Base-by-base conservation (phyloP, 345 rosid species). In the Eucalyptus polybractea region DNA sequence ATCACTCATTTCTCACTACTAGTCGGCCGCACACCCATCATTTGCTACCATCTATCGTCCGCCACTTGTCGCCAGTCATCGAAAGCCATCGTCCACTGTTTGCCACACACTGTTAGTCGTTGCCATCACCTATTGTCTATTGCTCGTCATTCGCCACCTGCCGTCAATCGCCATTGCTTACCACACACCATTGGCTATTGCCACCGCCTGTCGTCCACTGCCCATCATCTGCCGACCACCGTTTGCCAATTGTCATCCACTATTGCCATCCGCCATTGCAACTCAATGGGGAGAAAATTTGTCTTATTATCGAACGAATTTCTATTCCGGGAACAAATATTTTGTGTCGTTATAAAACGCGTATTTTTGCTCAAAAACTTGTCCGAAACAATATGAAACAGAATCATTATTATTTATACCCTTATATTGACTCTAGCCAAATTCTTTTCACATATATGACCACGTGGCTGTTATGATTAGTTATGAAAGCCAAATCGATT, bases 61-160 rank as follows among this genome's bases (percentile, higher is more conserved):
- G 5, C 24, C 58, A 2, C 24, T 0, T 0, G 5, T 4, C 1
- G 0, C 24, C 0, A 19, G 4, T 7, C 9, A 2, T 2, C 1
- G 1, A 1, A 53, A 53, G 58, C 10, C 58, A 53, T 19, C 0
- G 0, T 53, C 58, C 58, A 53, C 0, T 0, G 2, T 53, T 53
- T 4, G 10, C 58, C 10, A 53, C 58, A 53, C 24, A 3, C 1
- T 19, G 2, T 2, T 19, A 2, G 56, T 8, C 24, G 0, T 4
- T 2, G 0, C 10, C 10, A 53, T 53, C 58, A 7, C 10, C 1
- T 17, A 0, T 53, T 19, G 56, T 19, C 1, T 7, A 3, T 0
- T 0, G 4, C 9, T 53, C 10, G 2, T 22, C 56, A 53, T 53
- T 21, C 1, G 24, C 10, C 56, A 19, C 24, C 2, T 19, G 24